These are phyloP conservation scores for Metschnikowia bowlesiae DNA, from an alignment of 805 yeast species.

Conservation along the genomic window DNA sequence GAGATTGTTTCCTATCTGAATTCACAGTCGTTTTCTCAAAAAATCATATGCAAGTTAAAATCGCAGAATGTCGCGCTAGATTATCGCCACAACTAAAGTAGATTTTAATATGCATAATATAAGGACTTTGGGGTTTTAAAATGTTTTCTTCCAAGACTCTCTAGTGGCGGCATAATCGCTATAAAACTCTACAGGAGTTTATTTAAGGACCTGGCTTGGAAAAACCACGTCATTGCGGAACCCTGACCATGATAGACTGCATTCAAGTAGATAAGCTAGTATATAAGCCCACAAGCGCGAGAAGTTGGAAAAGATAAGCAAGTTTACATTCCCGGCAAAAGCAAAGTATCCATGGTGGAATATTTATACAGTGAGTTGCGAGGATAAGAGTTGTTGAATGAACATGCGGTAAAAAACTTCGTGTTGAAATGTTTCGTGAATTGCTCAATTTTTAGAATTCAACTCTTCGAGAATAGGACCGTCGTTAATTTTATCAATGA, in stretches of 20 bases:
- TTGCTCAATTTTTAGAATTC: not conserved
- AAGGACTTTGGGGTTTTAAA: no score
- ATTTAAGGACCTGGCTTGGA: not conserved
- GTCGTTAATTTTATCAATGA: not conserved
- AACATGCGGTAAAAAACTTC: not conserved
- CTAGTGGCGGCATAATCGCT: no score
- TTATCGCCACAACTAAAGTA: not conserved
- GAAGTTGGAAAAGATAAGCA: not conserved
- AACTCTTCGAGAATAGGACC: not conserved
- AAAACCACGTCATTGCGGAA: not conserved
- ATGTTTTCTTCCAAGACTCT: not conserved
- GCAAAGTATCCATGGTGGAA: not conserved
- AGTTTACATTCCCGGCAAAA: conserved; percentile 2
- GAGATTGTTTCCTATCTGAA: not conserved
- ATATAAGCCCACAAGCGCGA: no score
- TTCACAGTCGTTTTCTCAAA: not conserved
- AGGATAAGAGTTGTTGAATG: not conserved
- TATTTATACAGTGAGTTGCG: not conserved
- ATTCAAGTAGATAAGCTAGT: not conserved
- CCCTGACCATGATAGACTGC: not conserved
- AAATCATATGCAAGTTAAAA: conserved; percentile 2
- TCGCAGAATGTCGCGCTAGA: not conserved
- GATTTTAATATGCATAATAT: not conserved
- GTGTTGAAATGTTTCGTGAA: not conserved
- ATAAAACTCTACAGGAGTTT: no score